Percentiles rank a stretch among this genome's conserved stretches.
phyloP scores from a whole-genome alignment of 768 basidiomycete species.

The Kondoa subrosea region DNA sequence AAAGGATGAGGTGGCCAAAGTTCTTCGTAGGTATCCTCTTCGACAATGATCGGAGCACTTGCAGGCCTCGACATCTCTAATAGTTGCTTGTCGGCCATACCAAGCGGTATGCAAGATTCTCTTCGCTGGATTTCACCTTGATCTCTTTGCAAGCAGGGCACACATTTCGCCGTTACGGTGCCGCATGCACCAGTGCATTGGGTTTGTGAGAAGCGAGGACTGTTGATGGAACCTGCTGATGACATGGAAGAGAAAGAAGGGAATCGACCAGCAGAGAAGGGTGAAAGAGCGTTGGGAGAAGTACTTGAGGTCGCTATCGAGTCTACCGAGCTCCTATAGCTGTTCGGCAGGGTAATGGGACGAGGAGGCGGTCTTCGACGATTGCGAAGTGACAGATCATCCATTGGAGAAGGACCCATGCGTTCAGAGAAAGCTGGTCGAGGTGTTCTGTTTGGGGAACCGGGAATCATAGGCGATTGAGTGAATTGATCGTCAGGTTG shows the following conservation, averaged over 20 bases:
- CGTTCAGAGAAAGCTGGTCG: background rate
- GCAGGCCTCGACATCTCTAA: background rate
- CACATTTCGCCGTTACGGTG: slow-evolving; percentile 14
- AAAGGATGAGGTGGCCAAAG: slow-evolving; percentile 18
- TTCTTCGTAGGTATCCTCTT: background rate
- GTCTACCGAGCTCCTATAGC: background rate
- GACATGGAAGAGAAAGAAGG: slow-evolving; percentile 12
- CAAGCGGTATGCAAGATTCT: slow-evolving; percentile 2
- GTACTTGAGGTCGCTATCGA: background rate
- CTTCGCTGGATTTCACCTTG: background rate
- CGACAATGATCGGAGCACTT: background rate
- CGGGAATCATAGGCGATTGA: background rate
- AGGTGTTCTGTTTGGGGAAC: slow-evolving; percentile 3
- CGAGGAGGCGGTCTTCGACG: slow-evolving; percentile 9
- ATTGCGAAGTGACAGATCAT: background rate
- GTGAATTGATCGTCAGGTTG: slow-evolving; percentile 16
- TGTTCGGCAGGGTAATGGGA: background rate
- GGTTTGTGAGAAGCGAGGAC: slow-evolving; percentile 3
- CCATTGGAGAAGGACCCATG: background rate
- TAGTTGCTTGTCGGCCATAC: background rate
- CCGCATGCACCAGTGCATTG: slow-evolving; percentile 14
- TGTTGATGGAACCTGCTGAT: slow-evolving; percentile 5
- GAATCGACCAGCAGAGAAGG: slow-evolving; percentile 9
- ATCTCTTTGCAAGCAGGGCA: slow-evolving; percentile 1
- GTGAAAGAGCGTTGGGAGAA: background rate